Evolutionary conservation across 2,329 filamentous ascomycete species (phyloP), one percentile per base, ranked within the genome.

Genomic region (Apiospora saccharicola): DNA sequence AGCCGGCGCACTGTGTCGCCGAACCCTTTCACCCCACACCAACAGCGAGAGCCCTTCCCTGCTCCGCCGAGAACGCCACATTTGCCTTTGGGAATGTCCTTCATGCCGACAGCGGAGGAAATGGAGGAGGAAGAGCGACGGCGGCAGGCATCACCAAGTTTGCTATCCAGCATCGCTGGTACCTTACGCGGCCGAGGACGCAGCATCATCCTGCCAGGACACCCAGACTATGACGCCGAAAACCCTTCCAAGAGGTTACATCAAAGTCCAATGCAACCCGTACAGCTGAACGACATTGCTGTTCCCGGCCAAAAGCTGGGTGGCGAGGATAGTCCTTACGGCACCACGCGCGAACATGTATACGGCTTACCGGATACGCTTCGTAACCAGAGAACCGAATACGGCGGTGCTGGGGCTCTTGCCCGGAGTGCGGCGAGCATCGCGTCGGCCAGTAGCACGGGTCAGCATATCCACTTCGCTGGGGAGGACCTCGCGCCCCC

Each of bases 41-140:
- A 47, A 71, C 77, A 77, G 74, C 81, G 57, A 80, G 82, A 68
- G 10, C 67, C 70, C 24, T 73, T 73, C 49, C 67, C 49, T 12
- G 67, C 68, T 47, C 78, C 83, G 26, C 81, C 83, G 8, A 74
- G 78, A 1, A 81, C 79, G 6, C 82, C 77, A 0, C 93, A 96
- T 79, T 94, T 93, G 1, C 95, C 95, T 0, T 84, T 98, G 12
- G 96, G 96, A 68, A 97, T 98, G 94, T 93, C 94, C 0, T 90
- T 90, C 47, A 94, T 98, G 79, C 94, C 95, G 0, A 87, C 88
- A 24, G 57, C 30, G 57, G 89, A 91, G 13, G 88, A 92, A 26
- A 90, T 91, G 71, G 84, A 90, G 14, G 85, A 87, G 46, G 88
- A 89, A 53, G 83, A 87, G 73, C 83, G 89, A 44, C 81, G 81